Conservation (phyloP, 495 filamentous ascomycete genomes). For the Penicillium mononematosum region DNA sequence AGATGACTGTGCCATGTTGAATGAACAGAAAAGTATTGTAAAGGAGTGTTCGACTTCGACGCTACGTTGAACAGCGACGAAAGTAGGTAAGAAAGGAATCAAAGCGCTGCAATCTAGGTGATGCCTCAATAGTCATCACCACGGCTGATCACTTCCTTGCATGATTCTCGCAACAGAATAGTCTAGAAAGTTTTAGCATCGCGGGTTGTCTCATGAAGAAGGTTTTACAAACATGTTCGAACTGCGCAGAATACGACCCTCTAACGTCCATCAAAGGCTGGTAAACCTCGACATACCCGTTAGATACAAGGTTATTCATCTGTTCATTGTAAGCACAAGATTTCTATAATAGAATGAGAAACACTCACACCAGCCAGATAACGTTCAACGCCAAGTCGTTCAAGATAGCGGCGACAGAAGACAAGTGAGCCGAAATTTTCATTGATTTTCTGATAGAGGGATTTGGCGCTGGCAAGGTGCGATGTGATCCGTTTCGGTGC, state of each 20-base stretch:
- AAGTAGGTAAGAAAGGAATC: neutral
- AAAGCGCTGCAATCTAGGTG: neutral
- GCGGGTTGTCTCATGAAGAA: neutral
- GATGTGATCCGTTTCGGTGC: slow-evolving; percentile 50
- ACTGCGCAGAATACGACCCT: slow-evolving; percentile 60
- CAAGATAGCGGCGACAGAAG: slow-evolving; percentile 62
- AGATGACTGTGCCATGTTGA: neutral
- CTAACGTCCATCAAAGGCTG: slow-evolving; percentile 52
- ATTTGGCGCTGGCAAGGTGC: slow-evolving; percentile 56
- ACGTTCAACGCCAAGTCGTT: slow-evolving; percentile 59
- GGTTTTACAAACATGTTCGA: slow-evolving; percentile 53
- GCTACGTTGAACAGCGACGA: neutral
- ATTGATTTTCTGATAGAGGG: slow-evolving; percentile 57
- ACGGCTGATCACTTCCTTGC: slow-evolving; percentile 52
- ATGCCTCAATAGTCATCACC: slow-evolving; percentile 43
- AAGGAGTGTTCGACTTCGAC: neutral
- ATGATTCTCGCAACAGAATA: slow-evolving; percentile 43
- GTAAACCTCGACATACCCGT: slow-evolving; percentile 56
- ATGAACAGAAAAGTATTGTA: neutral
- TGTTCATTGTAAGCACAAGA: slow-evolving; percentile 18
- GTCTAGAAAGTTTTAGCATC: slow-evolving; percentile 30
- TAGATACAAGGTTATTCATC: slow-evolving; percentile 53
- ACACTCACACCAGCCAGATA: slow-evolving; percentile 57
- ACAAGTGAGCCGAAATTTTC: slow-evolving; percentile 64
- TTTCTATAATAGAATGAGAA: neutral